Percentiles rank a stretch among this genome's conserved stretches.
phyloP scores from a whole-genome alignment of 768 basidiomycete species.

The Serendipita vermifera region DNA sequence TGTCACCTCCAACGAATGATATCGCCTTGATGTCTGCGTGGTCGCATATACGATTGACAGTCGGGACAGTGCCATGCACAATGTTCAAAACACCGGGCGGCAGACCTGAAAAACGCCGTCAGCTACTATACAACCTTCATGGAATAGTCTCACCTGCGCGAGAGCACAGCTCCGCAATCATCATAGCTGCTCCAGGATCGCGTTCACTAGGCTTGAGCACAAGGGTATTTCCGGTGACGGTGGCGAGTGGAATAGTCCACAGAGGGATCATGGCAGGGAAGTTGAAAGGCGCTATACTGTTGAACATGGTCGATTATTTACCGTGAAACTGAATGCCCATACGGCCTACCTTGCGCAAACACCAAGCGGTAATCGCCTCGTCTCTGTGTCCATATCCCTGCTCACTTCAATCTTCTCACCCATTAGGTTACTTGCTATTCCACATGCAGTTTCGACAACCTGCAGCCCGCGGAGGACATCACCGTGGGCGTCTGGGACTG shows the following conservation, averaged over 20 bases:
- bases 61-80: constrained; percentile 79
- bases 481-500: constrained; percentile 75
- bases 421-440: constrained; percentile 70
- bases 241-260: constrained; percentile 80
- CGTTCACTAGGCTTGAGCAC: constrained; percentile 93
- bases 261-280: constrained; percentile 97
- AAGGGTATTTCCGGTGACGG: constrained; percentile 84
- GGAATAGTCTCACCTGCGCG: constrained; percentile 38
- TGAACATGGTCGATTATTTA: constrained; percentile 18
- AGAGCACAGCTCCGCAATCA: constrained; percentile 89
- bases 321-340: constrained; percentile 2
- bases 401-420: constrained; percentile 80
- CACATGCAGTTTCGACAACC: constrained; percentile 62
- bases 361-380: constrained; percentile 27
- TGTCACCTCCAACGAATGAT: constrained; percentile 91
- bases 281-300: constrained; percentile 59
- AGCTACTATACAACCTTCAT: constrained; percentile 24
- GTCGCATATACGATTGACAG: constrained; percentile 91
- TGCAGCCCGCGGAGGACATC: constrained; percentile 89
- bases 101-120: constrained; percentile 28
- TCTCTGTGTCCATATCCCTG: constrained; percentile 38
- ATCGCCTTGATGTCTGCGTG: constrained; percentile 85
- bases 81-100: constrained; percentile 85
- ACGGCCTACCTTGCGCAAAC: constrained; percentile 24
- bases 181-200: constrained; percentile 95